Percentiles rank a stretch among this genome's conserved stretches.
Evolutionary conservation across 2,329 filamentous ascomycete genomes (phyloP).

Genomic region (Fonsecaea multimorphosa): DNA sequence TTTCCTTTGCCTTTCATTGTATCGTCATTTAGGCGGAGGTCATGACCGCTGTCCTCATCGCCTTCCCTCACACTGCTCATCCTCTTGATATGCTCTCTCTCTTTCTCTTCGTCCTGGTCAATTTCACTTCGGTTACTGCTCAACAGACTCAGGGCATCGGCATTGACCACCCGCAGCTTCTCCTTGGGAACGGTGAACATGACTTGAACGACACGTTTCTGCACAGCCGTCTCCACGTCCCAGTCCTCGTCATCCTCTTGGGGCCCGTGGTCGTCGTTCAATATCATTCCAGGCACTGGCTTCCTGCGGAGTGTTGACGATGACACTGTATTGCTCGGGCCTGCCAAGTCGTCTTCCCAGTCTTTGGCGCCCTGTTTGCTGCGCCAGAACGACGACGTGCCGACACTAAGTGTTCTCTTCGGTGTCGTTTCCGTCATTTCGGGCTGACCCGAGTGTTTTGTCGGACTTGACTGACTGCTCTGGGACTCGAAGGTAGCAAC

Average conservation of each 20-base stretch:
- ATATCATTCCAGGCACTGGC: conserved; percentile 37
- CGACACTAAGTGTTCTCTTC: conserved; percentile 56
- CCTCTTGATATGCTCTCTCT: conserved; percentile 35
- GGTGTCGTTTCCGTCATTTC: conserved; percentile 43
- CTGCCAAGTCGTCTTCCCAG: conserved; percentile 52
- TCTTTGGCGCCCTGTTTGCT: conserved; percentile 60
- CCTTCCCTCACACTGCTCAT: conserved; percentile 39
- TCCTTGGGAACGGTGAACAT: conserved; percentile 95
- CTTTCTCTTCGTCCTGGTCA: conserved; percentile 35
- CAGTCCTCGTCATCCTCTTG: conserved; percentile 62
- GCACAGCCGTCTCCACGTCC: conserved; percentile 76
- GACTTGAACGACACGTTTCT: conserved; percentile 74
- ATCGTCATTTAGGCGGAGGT: conserved; percentile 28
- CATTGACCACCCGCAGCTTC: conserved; percentile 87
- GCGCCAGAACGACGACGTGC: conserved; percentile 55
- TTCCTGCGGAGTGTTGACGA: conserved; percentile 47
- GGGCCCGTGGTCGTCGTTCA: conserved; percentile 31
- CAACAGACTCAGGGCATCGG: conserved; percentile 55
- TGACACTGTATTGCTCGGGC: conserved; percentile 39
- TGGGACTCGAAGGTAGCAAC: conserved; percentile 31
- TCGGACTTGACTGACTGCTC: conserved; percentile 34
- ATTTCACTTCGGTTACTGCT: conserved; percentile 40
- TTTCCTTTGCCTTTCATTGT: conserved; percentile 25
- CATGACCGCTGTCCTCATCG: conserved; percentile 25
- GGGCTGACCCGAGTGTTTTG: conserved; percentile 28